These are phyloP conservation scores for Bryoglossum gracile DNA, from an alignment of 495 filamentous ascomycete species.

Conservation along the genomic window DNA sequence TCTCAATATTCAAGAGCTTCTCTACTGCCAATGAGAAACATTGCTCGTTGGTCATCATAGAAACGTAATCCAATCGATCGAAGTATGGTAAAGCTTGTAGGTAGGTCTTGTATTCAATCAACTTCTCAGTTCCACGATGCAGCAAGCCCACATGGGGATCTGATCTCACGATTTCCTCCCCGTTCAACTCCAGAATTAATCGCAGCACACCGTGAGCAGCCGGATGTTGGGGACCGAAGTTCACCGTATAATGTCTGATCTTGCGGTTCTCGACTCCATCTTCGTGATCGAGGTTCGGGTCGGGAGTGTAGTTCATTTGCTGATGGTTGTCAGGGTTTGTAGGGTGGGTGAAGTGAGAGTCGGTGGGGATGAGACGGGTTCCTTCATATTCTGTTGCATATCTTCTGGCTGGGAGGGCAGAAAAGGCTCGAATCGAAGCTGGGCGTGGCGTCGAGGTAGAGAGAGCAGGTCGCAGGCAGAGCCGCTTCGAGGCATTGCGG, in stretches of 20 bases:
- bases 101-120: slow-evolving; percentile 99
- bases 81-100: slow-evolving; percentile 98
- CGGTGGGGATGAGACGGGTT: slow-evolving; percentile 61
- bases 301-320: slow-evolving; percentile 34
- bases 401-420: slow-evolving; percentile 56
- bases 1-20: slow-evolving; percentile 96
- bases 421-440: slow-evolving; percentile 51
- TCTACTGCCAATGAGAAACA: slow-evolving; percentile 92
- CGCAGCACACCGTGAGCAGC: slow-evolving; percentile 98
- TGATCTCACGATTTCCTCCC: slow-evolving; percentile 92
- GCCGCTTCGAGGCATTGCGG: slow-evolving; percentile 48
- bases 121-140: slow-evolving; percentile 97
- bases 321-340: slow-evolving; percentile 39
- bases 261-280: slow-evolving; percentile 59
- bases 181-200: slow-evolving; percentile 94
- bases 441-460: slow-evolving; percentile 21
- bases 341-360: slow-evolving; percentile 52
- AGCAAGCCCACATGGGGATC: slow-evolving; percentile 97
- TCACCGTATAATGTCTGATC: slow-evolving; percentile 98
- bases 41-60: slow-evolving; percentile 99
- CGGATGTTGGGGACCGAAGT: slow-evolving; percentile 98
- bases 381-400: slow-evolving; percentile 51
- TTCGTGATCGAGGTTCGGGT: slow-evolving; percentile 41
- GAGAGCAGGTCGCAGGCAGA: slow-evolving; percentile 33
- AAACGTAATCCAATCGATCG: slow-evolving; percentile 97